phyloP scores from a whole-genome alignment of 129 eudicot genomes.

The Helianthus tuberosus region DNA sequence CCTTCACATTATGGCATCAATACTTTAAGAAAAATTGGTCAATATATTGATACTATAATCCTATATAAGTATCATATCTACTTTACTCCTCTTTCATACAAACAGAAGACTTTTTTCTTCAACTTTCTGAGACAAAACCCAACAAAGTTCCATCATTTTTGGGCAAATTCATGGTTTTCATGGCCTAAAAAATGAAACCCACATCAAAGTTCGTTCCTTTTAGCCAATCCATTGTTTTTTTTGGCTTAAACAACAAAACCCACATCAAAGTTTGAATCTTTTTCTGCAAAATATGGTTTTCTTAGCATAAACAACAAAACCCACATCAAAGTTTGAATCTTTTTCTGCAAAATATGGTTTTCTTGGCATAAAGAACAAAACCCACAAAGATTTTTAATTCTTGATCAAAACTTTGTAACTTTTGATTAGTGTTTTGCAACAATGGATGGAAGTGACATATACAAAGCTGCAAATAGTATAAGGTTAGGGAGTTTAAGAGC shows the following conservation, averaged over 20 bases:
- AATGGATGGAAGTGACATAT: slow-evolving; percentile 35
- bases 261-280: background rate
- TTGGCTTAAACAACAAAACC: background rate
- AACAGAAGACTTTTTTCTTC: background rate
- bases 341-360: background rate
- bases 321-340: background rate
- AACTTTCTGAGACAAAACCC: background rate
- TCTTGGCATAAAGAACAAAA: slow-evolving; percentile 15
- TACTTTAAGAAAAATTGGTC: background rate
- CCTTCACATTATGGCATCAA: background rate
- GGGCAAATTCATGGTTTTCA: background rate
- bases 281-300: background rate
- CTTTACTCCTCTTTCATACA: background rate
- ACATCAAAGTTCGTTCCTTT: background rate
- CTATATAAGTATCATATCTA: background rate
- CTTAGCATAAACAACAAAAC: background rate
- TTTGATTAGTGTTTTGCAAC: slow-evolving; percentile 9
- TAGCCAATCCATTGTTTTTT: background rate
- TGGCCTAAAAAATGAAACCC: slow-evolving; percentile 2
- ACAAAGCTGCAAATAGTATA: slow-evolving; percentile 25
- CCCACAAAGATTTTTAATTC: slow-evolving; percentile 5
- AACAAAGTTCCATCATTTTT: background rate
- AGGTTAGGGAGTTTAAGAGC: slow-evolving; percentile 33
- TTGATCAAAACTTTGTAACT: background rate
- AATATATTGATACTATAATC: background rate